Evolutionary conservation across 2,329 filamentous ascomycete genomes (phyloP), one percentile per base, ranked within the genome.

Genomic region (Cercospora beticola): DNA sequence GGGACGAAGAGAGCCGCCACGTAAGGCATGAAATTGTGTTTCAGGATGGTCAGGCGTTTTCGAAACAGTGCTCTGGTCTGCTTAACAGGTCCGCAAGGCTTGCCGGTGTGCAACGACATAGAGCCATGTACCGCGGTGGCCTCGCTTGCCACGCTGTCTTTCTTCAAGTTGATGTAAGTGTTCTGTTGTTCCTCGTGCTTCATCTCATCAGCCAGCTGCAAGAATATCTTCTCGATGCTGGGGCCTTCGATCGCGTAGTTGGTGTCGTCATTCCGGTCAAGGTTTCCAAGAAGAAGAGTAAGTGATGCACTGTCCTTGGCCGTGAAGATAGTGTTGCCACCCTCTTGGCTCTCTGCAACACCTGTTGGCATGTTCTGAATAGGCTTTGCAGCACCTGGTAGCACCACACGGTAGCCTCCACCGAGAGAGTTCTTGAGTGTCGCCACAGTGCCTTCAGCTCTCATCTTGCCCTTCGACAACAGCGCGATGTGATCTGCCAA

Each of bases 171-270:
- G 52, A 58, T 65, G 33, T 58, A 65, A 21, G 49, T 46, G 9
- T 59, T 58, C 7, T 65, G 52, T 33, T 43, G 21, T 33, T 69
- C 68, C 8, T 60, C 36, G 21, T 40, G 52, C 49, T 70, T 61
- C 70, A 71, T 71, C 91, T 96, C 92, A 76, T 94, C 92, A 0
- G 92, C 92, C 46, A 97, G 85, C 70, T 91, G 89, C 49, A 97
- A 81, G 79, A 97, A 97, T 0, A 96, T 92, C 74, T 96, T 92
- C 78, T 97, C 93, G 58, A 97, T 93, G 0, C 92, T 96, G 0
- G 93, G 93, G 0, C 92, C 92, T 16, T 90, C 90, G 72, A 97
- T 90, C 66, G 92, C 88, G 78, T 95, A 96, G 68, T 94, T 90
- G 10, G 84, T 84, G 52, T 94, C 84, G 0, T 87, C 87, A 0